These are phyloP conservation scores for Penicillium waksmanii DNA, from an alignment of 495 filamentous ascomycete species.

Conservation along the genomic window DNA sequence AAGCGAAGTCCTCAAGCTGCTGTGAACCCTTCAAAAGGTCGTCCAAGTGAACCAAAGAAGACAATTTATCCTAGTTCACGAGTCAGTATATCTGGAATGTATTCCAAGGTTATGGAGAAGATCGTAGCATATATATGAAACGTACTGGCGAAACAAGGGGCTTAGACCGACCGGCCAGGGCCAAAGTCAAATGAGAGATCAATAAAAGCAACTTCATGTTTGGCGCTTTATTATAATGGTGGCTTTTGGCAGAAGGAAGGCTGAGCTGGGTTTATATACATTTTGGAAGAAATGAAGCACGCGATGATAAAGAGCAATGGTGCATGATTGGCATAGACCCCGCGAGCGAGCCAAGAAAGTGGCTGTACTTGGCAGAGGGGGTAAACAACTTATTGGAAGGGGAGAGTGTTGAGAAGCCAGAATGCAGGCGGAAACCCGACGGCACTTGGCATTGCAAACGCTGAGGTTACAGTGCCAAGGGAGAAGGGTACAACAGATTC, in stretches of 20 bases:
- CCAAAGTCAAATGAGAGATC: slow-evolving; percentile 11
- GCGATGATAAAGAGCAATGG: slow-evolving; percentile 12
- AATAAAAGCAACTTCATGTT: slow-evolving; percentile 23
- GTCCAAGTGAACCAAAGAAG: slow-evolving; percentile 23
- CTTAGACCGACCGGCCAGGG: slow-evolving; percentile 14
- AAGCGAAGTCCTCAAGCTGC: slow-evolving; percentile 50
- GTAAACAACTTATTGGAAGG: slow-evolving; percentile 17
- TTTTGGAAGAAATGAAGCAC: not conserved
- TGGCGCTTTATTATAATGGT: not conserved
- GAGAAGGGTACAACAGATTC: not conserved
- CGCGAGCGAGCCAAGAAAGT: slow-evolving; percentile 13
- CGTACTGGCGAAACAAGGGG: slow-evolving; percentile 22
- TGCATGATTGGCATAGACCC: slow-evolving; percentile 5
- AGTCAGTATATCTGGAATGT: not conserved
- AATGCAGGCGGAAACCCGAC: slow-evolving; percentile 25
- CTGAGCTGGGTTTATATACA: not conserved
- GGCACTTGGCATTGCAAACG: slow-evolving; percentile 15
- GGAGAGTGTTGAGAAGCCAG: not conserved
- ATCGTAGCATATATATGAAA: not conserved
- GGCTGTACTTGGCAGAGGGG: slow-evolving; percentile 18
- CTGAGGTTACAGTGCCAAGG: slow-evolving; percentile 28
- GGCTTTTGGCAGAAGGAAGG: not conserved
- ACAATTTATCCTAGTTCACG: slow-evolving; percentile 16
- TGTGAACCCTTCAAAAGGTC: slow-evolving; percentile 43
- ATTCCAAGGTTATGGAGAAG: not conserved